Conservation (phyloP, 2,329 filamentous ascomycete genomes). For the Diaporthe aspalathi region DNA sequence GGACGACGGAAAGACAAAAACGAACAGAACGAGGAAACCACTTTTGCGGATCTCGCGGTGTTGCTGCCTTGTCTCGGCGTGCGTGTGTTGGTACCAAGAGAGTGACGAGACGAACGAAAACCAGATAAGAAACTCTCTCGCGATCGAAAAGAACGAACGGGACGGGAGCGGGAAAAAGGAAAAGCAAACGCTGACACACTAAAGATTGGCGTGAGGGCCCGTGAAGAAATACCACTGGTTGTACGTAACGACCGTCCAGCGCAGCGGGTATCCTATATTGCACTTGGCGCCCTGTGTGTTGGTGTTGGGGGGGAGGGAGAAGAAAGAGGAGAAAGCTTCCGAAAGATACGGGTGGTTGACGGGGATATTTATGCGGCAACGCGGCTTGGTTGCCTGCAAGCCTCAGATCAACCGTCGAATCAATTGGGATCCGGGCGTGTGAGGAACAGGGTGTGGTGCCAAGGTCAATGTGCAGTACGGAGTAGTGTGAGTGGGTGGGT, state of each 20-base stretch:
- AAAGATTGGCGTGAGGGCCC: slow-evolving; percentile 62
- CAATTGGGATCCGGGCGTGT: slow-evolving; percentile 20
- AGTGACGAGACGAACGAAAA: slow-evolving; percentile 66
- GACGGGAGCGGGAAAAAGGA: slow-evolving; percentile 50
- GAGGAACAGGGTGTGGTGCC: slow-evolving; percentile 21
- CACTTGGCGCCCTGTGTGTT: slow-evolving; percentile 69
- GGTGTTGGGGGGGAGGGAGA: slow-evolving; percentile 63
- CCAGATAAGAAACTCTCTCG: slow-evolving; percentile 42
- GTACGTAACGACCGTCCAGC: slow-evolving; percentile 50
- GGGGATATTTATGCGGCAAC: slow-evolving; percentile 52
- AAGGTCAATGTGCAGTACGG: slow-evolving; percentile 34
- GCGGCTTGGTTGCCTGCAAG: slow-evolving; percentile 41
- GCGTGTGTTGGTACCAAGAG: slow-evolving; percentile 52
- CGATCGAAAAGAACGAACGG: slow-evolving; percentile 51
- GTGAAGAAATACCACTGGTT: slow-evolving; percentile 60
- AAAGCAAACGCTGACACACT: slow-evolving; percentile 52
- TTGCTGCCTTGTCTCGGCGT: slow-evolving; percentile 40
- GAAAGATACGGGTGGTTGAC: slow-evolving; percentile 48
- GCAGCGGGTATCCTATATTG: slow-evolving; percentile 63
- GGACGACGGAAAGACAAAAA: slow-evolving; percentile 46
- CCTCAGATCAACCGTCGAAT: slow-evolving; percentile 27
- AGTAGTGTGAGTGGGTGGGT: background rate
- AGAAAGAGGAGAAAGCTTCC: slow-evolving; percentile 52
- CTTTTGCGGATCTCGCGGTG: slow-evolving; percentile 35
- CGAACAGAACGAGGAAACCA: slow-evolving; percentile 52